Conservation (phyloP, 176 grass and related monocot species). For the Musa acuminata region DNA sequence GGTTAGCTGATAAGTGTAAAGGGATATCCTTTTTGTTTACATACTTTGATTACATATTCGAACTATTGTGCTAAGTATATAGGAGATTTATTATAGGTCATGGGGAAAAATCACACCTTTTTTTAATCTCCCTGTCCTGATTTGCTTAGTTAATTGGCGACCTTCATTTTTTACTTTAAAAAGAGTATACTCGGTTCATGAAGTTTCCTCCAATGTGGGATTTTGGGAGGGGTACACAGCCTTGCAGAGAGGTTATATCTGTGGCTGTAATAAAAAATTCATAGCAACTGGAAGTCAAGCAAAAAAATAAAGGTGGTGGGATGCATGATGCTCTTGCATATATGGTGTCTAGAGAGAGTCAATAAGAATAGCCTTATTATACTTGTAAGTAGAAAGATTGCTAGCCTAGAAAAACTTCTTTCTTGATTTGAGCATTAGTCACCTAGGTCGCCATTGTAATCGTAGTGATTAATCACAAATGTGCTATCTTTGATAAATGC, state of each 20-base stretch:
- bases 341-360: no score
- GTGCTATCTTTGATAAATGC: background rate
- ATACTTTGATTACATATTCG: background rate
- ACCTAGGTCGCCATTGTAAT: background rate
- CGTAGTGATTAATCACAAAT: background rate
- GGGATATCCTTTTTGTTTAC: background rate
- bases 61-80: background rate
- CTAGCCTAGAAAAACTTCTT: background rate
- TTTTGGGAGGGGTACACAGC: background rate
- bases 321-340: no score
- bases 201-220: no score
- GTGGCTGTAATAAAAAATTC: no score
- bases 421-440: background rate
- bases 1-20: background rate
- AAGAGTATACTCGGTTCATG: background rate
- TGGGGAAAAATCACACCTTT: background rate
- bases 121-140: background rate
- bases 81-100: background rate
- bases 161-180: background rate
- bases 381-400: no score
- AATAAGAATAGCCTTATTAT: no score
- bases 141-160: background rate
- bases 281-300: no score
- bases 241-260: background rate
- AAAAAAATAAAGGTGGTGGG: no score